Percentiles rank a stretch among this genome's conserved stretches.
Evolutionary conservation across 169 alveolate species (phyloP).

Genomic region (Plasmodium blacklocki): DNA sequence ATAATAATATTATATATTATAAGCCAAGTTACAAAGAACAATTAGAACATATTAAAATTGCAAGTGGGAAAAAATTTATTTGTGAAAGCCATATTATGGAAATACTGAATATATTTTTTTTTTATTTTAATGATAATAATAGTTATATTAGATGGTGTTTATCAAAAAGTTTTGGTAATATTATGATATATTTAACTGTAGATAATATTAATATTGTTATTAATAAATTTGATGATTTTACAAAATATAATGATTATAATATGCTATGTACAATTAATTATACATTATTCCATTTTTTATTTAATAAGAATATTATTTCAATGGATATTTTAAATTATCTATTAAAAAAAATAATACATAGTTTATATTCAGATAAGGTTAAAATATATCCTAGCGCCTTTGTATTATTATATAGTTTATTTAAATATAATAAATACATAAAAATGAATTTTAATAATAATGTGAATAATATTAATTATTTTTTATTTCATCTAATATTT

Average conservation of each 20-base stretch:
- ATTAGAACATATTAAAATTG: neutral
- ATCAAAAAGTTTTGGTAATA: conserved; percentile 66
- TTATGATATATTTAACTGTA: conserved; percentile 26
- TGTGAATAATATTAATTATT: conserved; percentile 3
- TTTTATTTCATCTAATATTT: conserved; percentile 53
- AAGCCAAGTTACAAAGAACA: neutral
- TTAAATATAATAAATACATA: conserved; percentile 42
- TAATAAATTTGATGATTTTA: conserved; percentile 22
- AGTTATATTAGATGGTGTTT: conserved; percentile 56
- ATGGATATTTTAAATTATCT: conserved; percentile 27
- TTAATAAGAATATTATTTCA: conserved; percentile 22
- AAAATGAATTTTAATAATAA: conserved; percentile 22
- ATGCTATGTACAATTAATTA: conserved; percentile 40
- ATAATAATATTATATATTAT: neutral
- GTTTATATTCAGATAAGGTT: conserved; percentile 35
- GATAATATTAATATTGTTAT: conserved; percentile 12
- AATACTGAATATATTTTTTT: conserved; percentile 28
- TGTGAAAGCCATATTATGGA: conserved; percentile 48
- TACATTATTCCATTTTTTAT: conserved; percentile 60
- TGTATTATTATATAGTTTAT: conserved; percentile 63
- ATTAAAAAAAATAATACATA: conserved; percentile 13
- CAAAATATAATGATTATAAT: conserved; percentile 52
- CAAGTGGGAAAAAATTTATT: neutral
- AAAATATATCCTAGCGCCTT: conserved; percentile 45
- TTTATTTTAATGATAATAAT: conserved; percentile 60